Evolutionary conservation across 306 rosid genomes (phyloP), one percentile per base, ranked within the genome.

Genomic region (Castanea mollissima): DNA sequence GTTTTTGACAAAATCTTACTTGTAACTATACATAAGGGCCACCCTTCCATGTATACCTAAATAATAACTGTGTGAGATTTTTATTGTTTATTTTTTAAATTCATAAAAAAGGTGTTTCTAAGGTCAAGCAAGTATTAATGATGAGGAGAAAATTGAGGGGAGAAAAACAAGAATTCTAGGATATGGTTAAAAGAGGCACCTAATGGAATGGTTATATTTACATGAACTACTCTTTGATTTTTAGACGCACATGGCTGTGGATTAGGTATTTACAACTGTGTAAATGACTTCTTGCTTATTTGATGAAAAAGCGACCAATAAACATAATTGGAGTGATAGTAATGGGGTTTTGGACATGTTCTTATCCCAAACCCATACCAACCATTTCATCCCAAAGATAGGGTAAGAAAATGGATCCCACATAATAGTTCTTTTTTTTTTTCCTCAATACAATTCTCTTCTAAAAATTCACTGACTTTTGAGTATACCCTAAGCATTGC

Each of bases 401-500:
- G 11, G 54, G 16, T 10, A 49, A 86, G 70, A 56, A 75, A 69
- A 62, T 10, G 84, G 88, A 88, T 71, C 90, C 87, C 89, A 87
- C 80, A 34, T 77, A 58, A 69, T 68, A 70, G 27, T 58, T 54
- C 46, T 35, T 68, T 56, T 83, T 65, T 65, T 41, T 84, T 74
- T 69, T 69, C 58, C 41, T 2, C 2, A 35, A 78, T 31, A 67
- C 69, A 74, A 52, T 77, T 71, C 35, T 11, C 78, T 57, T 69
- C 75, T 74, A 78, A 72, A 86, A 85, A 78, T 81, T 74, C 75
- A 85, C 77, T 71, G 81, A 82, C 80, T 76, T 87, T 92, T 81
- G 92, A 92, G 97, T 90, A 86, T 71, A 78, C 74, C 85, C 83
- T 77, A 90, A 90, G 97, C 92, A 86, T 88, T 88, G 89, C 88